phyloP scores from a whole-genome alignment of 345 rosid genomes.

The Salix caprea region DNA sequence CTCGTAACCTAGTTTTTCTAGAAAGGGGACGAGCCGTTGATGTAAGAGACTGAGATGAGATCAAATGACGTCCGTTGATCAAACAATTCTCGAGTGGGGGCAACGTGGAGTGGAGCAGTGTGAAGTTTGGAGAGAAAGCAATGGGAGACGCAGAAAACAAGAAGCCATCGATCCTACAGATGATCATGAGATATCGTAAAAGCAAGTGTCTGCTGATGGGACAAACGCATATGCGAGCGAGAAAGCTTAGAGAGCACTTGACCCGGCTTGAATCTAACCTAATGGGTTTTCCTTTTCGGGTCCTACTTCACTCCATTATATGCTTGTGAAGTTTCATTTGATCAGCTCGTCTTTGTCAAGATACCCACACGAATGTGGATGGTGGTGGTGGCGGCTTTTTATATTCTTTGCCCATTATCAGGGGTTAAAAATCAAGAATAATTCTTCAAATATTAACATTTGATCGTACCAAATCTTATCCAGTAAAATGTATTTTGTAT shows the following conservation, averaged over 20 bases:
- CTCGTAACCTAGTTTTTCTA: too few species aligned
- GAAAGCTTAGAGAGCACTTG: constrained; percentile 14
- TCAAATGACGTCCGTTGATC: too few species aligned
- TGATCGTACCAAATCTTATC: too few species aligned
- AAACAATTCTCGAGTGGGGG: too few species aligned
- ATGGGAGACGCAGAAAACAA: not conserved
- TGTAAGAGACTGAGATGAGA: too few species aligned
- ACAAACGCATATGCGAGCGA: constrained; percentile 40
- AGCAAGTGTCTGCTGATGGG: constrained; percentile 13
- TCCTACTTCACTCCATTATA: not conserved
- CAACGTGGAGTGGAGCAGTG: too few species aligned
- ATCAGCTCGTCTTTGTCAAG: not conserved
- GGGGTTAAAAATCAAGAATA: too few species aligned
- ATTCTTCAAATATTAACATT: too few species aligned
- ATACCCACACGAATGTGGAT: not conserved
- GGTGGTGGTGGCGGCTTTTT: too few species aligned
- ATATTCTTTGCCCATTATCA: too few species aligned
- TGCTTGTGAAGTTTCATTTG: not conserved
- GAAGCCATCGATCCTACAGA: not conserved
- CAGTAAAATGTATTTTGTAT: rapidly evolving
- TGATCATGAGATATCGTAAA: not conserved
- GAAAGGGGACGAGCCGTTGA: too few species aligned
- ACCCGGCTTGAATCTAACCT: not conserved
- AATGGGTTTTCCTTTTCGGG: not conserved
- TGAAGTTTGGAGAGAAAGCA: not conserved